Base-by-base conservation (phyloP, 139 green algal genomes). In the Haematococcus lacustris region DNA sequence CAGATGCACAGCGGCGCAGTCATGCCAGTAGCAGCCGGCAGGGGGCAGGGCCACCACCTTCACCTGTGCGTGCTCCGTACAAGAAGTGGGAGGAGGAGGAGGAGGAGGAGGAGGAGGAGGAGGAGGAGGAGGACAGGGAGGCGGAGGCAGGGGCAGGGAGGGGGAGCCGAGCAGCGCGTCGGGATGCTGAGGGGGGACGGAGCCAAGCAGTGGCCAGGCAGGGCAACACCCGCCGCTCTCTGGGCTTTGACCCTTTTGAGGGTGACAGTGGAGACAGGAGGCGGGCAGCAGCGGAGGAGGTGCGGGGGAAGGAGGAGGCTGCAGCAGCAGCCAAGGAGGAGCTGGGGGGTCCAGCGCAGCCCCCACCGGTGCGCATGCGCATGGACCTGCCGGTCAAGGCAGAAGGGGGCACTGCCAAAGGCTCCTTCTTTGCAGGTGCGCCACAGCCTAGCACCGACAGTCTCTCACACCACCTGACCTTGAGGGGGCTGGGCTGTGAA, bases 301-400 rank as follows among this genome's bases (percentile, higher is more conserved):
- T 3, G 32, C 26, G 35, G 63, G 35, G 21, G 63, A 17, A 34
- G 35, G 34, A 39, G 33, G 60, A 67, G 60, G 60, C 3, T 5
- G 32, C 28, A 39, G 63, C 33, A 47, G 63, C 33, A 30, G 63
- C 2, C 3, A 3, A 67, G 25, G 9, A 67, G 21, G 23, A 40
- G 3, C 60, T 7, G n/a, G 25, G 60, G 32, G 32, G 60, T 32
- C 6, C 21, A 13, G 30, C 21, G 21, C 4, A 51, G 34, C 59
- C 32, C 2, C 25, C 59, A 38, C 3, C 30, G 3, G 63, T 69
- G 35, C 34, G 35, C 6, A 25, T 35, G 30, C 35, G 4, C 2
- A 51, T n/a, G 35, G 67, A 72, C 32, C n/a, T 72, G 30, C 67
- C 67, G 25, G 67, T 72, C 21, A 32, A 65, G 43, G 47, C 43